Percentiles rank a stretch among this genome's conserved stretches.
Conservation (phyloP, 495 filamentous ascomycete species). For the Aspergillus hancockii region DNA sequence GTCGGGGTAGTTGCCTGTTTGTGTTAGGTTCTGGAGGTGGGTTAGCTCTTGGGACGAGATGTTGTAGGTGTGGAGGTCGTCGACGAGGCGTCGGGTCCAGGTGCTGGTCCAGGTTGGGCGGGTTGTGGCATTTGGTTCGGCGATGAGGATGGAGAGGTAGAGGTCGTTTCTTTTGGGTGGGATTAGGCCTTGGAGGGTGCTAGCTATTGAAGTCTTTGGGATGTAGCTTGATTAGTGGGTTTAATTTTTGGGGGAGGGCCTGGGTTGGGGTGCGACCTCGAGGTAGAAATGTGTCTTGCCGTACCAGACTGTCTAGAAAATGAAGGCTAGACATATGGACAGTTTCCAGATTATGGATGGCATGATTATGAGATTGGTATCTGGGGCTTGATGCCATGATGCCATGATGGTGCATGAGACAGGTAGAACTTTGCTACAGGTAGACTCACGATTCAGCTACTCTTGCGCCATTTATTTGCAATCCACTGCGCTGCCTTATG, state of each 20-base stretch:
- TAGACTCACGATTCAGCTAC: too few relatives aligned
- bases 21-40: background rate
- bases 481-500: too few relatives aligned
- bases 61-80: background rate
- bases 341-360: background rate
- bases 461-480: too few relatives aligned
- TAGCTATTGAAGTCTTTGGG: background rate
- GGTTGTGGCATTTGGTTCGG: background rate
- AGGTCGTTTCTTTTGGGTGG: background rate
- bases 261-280: too few relatives aligned
- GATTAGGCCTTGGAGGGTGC: background rate
- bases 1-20: background rate
- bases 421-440: background rate
- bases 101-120: background rate
- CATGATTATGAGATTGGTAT: background rate
- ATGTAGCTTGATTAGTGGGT: background rate
- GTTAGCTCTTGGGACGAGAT: background rate
- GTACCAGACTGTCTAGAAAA: background rate
- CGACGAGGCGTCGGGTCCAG: background rate
- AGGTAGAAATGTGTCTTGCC: slow-evolving; percentile 1
- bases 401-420: background rate
- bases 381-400: too few relatives aligned
- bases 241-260: too few relatives aligned
- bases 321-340: background rate
- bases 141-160: slow-evolving; percentile 5